Evolutionary conservation across 805 yeast species (phyloP), one percentile per base, ranked within the genome.

Genomic region (Debaryomyces hansenii): DNA sequence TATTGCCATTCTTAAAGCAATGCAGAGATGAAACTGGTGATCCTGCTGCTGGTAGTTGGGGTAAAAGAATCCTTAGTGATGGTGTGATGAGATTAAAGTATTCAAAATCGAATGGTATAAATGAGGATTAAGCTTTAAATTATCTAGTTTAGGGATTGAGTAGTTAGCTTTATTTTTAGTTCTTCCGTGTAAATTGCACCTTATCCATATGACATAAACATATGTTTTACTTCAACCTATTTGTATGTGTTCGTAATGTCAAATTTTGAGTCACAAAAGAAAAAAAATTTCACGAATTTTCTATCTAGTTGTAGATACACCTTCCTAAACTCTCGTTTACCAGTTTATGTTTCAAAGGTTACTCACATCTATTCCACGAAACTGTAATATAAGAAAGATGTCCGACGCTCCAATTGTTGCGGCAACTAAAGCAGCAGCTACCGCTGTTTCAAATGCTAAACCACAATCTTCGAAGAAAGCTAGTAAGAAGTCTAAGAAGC

Each of bases 21-120:
- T 92, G 97, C 56, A 80, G 97, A 64, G 97, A 91, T 68, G 97
- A 91, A 63, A 91, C 97, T 2, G 96, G 96, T 37, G 94, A 87
- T 56, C 82, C 90, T 10, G 96, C 97, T 18, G 96, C 96, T 20
- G 92, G 96, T 46, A 78, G 73, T 40, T 90, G 97, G 97, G 96
- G 96, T 62, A 82, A 81, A 60, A 77, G 92, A 50, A 72, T 85
- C 20, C 70, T 85, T 44, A 78, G 82, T 45, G 79, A 79, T 49
- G 84, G 84, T 8, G 76, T 72, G 5, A 70, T 72, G 75, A 60
- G 71, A 46, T 58, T 72, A 44, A 64, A 59, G 42, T 69, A 66
- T 52, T 68, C 75, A 24, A 61, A 62, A 51, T 61, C 69, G n/a
- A 71, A 70, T 48, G 74, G 62, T 1, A 60, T 71, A 27, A 70